Base-by-base conservation (phyloP, 2,329 filamentous ascomycete genomes). In the Epichloe gansuensis region DNA sequence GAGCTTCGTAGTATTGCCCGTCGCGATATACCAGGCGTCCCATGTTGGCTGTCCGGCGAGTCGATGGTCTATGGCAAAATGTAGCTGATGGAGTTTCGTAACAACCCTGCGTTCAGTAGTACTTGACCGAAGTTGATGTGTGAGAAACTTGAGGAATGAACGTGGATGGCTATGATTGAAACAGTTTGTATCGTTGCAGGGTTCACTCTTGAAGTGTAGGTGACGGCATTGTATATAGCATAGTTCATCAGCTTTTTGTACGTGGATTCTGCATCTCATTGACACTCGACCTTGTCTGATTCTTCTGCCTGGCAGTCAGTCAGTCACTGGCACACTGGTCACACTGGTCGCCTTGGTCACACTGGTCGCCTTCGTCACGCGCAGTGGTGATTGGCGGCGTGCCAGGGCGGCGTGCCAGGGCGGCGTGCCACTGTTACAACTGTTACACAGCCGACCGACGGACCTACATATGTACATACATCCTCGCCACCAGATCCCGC, bases 21-120 rank as follows among this genome's bases (percentile, higher is more conserved):
- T 67, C 47, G 60, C 61, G 61, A 48, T 66, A 67, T 17, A 65
- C 58, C 37, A 66, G 61, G 39, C 50, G 50, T 41, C 41, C 41
- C 48, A 51, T 51, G 13, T 45, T 43, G 13, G 21, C 23, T 42
- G 38, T 28, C 21, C 31, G 34, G 43, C 23, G 23, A 12, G 9
- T 45, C 21, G 9, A 31, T 31, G 31, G 31, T 31, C 31, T 11
- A 31, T 31, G 8, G 9, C 31, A 31, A 31, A 11, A 31, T 31
- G 31, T 11, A 31, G 31, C 31, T 31, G 31, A 31, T 11, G 31
- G 31, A 31, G 31, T 31, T 41, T 41, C 9, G 39, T 17, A n/a
- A 41, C 17, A n/a, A 41, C 17, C 9, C 39, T 41, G 39, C 39
- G 39, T n/a, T 39, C 3, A 31, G 28, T 21, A 21, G 17, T 31